Evolutionary conservation across 768 basidiomycete genomes (phyloP), one percentile per base, ranked within the genome.

Genomic region (Gloeopeniophorella convolvens): DNA sequence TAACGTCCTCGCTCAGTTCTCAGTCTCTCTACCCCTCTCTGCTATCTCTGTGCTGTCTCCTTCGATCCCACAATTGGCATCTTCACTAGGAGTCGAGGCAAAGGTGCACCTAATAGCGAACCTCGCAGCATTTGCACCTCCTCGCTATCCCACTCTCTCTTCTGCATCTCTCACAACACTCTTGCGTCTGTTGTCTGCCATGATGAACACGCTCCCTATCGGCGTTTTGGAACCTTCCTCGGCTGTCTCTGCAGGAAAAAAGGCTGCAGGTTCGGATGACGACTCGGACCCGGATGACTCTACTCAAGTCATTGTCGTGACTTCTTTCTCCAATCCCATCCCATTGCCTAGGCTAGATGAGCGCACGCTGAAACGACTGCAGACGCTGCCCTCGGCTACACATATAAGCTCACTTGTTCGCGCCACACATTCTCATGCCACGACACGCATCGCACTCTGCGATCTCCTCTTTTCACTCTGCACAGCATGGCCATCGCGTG

Each of bases 31-130:
- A 11, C 89, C 90, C 1, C 70, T 82, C 16, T 63, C 68, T 11
- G 65, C 68, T 10, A 47, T 76, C 20, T 58, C 66, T 48, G 52
- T 65, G 16, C 50, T 74, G 45, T 65, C 60, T 44, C 62, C 63
- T 33, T 54, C 40, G 32, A 63, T 42, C 54, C 59, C 28, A 34
- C 50, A 35, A 32, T 44, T 61, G 30, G 40, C 55, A 6, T 42
- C 39, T 46, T 15, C 37, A 7, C 46, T 61, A 10, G 27, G 54
- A 18, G 24, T 60, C 1, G 66, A 69, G 36, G 61, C 62, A 16
- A 73, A 69, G 59, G 63, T 83, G 36, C 78, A 92, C 60, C 73
- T 93, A 4, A 59, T 89, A 6, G 83, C 89, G 1, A 94, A 90
- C 59, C 65, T 89, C 11, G 65, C 78, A 45, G 72, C 79, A 23